Evolutionary conservation across 2,329 filamentous ascomycete genomes (phyloP).

Genomic region (Botryotinia globosa): DNA sequence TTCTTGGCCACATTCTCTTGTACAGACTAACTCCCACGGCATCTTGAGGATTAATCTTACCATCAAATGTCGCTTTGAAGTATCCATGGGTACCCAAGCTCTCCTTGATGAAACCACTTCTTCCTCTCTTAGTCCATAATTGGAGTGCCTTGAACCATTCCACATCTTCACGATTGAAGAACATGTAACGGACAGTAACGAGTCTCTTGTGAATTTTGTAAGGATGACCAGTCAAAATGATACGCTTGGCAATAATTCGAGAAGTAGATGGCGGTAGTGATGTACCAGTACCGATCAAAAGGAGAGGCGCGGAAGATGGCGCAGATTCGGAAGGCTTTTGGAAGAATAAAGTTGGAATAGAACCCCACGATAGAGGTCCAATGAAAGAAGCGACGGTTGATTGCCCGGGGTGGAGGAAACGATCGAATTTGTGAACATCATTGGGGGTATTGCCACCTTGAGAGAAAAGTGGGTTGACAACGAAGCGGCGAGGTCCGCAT

Average conservation of each 20-base stretch:
- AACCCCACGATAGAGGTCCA: slow-evolving; percentile 88
- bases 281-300: slow-evolving; percentile 83
- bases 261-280: slow-evolving; percentile 71
- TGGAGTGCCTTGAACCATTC: slow-evolving; percentile 97
- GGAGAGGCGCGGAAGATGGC: slow-evolving; percentile 53
- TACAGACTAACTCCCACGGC: slow-evolving; percentile 87
- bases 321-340: slow-evolving; percentile 51
- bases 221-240: slow-evolving; percentile 91
- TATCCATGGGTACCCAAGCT: slow-evolving; percentile 96
- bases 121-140: slow-evolving; percentile 86
- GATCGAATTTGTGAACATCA: slow-evolving; percentile 95
- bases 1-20: slow-evolving; percentile 79
- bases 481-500: slow-evolving; percentile 80
- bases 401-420: slow-evolving; percentile 86
- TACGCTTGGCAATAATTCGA: slow-evolving; percentile 87
- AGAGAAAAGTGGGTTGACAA: slow-evolving; percentile 89
- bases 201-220: slow-evolving; percentile 99
- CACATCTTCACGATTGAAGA: slow-evolving; percentile 95
- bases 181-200: slow-evolving; percentile 98
- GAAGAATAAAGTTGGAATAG: slow-evolving; percentile 88
- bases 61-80: slow-evolving; percentile 98
- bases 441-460: slow-evolving; percentile 87
- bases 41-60: slow-evolving; percentile 92
- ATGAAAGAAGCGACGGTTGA: slow-evolving; percentile 87
- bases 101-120: slow-evolving; percentile 92